These are phyloP conservation scores for Fusarium sp. DNA, from an alignment of 2,329 filamentous ascomycete species.

Conservation along the genomic window DNA sequence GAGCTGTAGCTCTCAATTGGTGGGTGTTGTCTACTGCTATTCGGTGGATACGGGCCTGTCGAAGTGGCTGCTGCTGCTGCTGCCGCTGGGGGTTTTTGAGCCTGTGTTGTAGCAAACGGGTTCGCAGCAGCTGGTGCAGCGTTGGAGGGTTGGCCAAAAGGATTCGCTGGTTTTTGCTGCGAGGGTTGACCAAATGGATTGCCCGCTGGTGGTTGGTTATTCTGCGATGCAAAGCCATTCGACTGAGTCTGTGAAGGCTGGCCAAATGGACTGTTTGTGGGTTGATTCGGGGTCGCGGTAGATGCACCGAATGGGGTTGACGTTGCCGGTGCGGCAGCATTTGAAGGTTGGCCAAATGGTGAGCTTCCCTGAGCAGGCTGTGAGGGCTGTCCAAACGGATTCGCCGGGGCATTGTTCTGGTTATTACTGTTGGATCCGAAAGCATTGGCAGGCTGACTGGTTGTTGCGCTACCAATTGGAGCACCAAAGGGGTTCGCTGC, in stretches of 20 bases:
- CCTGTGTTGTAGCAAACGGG: constrained; percentile 36
- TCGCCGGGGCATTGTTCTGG: constrained; percentile 27
- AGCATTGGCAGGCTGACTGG: constrained; percentile 28
- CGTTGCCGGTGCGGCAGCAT: constrained; percentile 18
- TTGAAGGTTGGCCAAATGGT: constrained; percentile 36
- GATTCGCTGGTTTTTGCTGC: constrained; percentile 15
- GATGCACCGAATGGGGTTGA: constrained; percentile 43
- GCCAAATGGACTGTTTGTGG: constrained; percentile 42
- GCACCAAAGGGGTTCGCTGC: constrained; percentile 45
- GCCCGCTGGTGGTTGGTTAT: constrained; percentile 31
- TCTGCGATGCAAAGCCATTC: constrained; percentile 38
- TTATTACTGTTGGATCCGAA: constrained; percentile 32
- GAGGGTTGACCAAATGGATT: constrained; percentile 43
- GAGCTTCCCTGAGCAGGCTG: constrained; percentile 21
- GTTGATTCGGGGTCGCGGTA: constrained; percentile 25
- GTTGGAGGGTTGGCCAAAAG: constrained; percentile 43
- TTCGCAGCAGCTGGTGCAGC: constrained; percentile 31
- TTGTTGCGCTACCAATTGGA: constrained; percentile 16
- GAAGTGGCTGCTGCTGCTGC: constrained; percentile 14
- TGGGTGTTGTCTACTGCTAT: constrained; percentile 56
- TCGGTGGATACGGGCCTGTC: constrained; percentile 55
- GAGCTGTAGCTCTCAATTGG: constrained; percentile 55
- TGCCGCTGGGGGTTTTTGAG: neutral
- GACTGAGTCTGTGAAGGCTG: constrained; percentile 37
- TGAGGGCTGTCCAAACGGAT: constrained; percentile 43